Base-by-base conservation (phyloP, 805 yeast genomes). In the Zygosaccharomyces bailii region DNA sequence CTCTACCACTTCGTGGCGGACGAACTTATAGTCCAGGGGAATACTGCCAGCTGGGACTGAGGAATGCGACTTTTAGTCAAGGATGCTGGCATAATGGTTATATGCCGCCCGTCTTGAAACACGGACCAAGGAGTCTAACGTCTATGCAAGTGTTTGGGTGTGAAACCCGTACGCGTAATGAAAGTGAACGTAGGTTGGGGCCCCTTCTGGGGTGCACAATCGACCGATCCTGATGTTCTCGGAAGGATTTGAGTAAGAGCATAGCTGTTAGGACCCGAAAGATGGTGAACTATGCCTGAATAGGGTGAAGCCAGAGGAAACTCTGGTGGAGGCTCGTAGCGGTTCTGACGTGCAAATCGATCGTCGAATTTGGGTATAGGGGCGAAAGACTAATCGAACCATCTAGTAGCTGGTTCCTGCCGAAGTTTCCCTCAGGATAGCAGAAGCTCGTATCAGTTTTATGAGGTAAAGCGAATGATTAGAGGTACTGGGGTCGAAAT, bases 311-410 rank as follows among this genome's bases (percentile, higher is more conserved):
- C 69, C 69, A 64, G 70, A 66, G 70, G 69, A 66, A 65, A 66
- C 69, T 66, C 70, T 65, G 70, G 70, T 65, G 69, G 70, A 66
- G 68, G 69, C 69, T 65, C 71, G 68, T 61, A 66, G 70, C 69
- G 68, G 69, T 66, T 66, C 69, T 67, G 69, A 67, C 69, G 69
- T 66, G 70, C 69, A 66, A 66, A 65, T 66, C 70, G 69, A 65
- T 65, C 69, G 69, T 66, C 69, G 67, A 65, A 64, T 66, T 65
- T 65, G 69, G 69, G 70, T 66, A 65, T 65, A 66, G 69, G 68
- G 68, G 69, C 69, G 70, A 62, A 62, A 63, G 69, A 65, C 68
- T 67, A 65, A 65, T 65, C 70, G 68, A 64, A 66, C 68, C 69
- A 65, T 66, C 70, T 66, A 64, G 68, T 63, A 63, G 68, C 68